Conservation (phyloP, 306 rosid species). For the Cicer pinnatifidum region DNA sequence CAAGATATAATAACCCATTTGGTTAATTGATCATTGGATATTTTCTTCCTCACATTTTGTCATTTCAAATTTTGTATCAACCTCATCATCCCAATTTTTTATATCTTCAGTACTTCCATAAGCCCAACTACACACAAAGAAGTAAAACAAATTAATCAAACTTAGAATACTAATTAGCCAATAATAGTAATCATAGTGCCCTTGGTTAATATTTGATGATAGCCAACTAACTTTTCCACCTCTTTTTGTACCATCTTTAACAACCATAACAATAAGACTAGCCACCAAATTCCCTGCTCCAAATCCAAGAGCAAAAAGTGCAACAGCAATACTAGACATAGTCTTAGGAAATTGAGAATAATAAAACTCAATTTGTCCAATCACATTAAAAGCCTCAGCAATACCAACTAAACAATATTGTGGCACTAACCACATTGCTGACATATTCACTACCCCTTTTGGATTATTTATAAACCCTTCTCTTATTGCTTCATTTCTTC, state of each 20-base stretch:
- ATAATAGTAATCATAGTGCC: constrained; percentile 76
- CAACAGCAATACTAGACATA: constrained; percentile 74
- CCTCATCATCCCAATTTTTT: constrained; percentile 49
- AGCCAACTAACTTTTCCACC: constrained; percentile 61
- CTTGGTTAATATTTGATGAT: constrained; percentile 56
- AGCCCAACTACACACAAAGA: constrained; percentile 60
- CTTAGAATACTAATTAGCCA: constrained; percentile 51
- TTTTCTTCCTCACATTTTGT: neutral
- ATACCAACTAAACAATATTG: constrained; percentile 66
- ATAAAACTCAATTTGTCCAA: constrained; percentile 77
- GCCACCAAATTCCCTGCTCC: constrained; percentile 63
- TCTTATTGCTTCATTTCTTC: constrained; percentile 57
- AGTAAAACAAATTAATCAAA: constrained; percentile 61
- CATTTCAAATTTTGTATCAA: neutral
- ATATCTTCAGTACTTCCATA: constrained; percentile 57
- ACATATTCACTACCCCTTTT: constrained; percentile 54
- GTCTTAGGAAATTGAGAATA: constrained; percentile 75
- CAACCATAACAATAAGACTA: constrained; percentile 50
- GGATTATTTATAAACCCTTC: constrained; percentile 52
- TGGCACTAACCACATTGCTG: constrained; percentile 77
- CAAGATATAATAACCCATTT: neutral
- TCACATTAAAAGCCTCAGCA: constrained; percentile 70
- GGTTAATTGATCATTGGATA: neutral
- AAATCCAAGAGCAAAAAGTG: constrained; percentile 56
- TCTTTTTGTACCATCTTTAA: constrained; percentile 46